These are phyloP conservation scores for Xylaria castorea DNA, from an alignment of 495 filamentous ascomycete species.

Conservation along the genomic window DNA sequence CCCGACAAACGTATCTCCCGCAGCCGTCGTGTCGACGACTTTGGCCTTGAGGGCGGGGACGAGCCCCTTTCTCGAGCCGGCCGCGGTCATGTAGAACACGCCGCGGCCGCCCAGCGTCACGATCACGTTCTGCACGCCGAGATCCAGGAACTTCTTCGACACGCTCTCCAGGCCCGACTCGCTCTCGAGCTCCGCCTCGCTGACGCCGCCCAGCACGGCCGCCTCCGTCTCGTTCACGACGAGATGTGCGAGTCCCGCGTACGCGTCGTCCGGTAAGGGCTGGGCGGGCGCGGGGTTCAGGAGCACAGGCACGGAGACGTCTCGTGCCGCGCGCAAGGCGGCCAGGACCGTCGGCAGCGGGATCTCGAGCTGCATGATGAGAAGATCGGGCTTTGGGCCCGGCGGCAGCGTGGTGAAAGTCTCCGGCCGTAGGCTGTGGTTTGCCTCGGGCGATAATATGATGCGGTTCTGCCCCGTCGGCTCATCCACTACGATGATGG, in stretches of 20 bases:
- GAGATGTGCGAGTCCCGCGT: conserved; percentile 73
- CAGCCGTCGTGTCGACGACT: conserved; percentile 92
- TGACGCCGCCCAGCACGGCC: conserved; percentile 65
- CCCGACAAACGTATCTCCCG: conserved; percentile 94
- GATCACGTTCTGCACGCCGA: conserved; percentile 77
- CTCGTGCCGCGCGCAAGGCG: conserved; percentile 62
- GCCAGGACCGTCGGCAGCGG: conserved; percentile 73
- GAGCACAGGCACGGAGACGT: conserved; percentile 63
- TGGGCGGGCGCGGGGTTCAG: conserved; percentile 88
- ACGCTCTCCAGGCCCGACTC: conserved; percentile 54
- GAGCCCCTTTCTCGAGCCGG: conserved; percentile 48
- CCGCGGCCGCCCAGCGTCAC: conserved; percentile 85
- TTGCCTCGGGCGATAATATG: conserved; percentile 80
- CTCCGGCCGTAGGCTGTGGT: conserved; percentile 54
- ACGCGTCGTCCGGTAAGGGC: conserved; percentile 69
- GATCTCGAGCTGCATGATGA: conserved; percentile 91
- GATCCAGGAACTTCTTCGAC: conserved; percentile 62
- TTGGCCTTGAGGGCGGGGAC: conserved; percentile 64
- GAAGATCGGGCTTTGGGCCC: conserved; percentile 59
- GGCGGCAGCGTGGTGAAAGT: conserved; percentile 40
- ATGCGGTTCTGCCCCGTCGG: conserved; percentile 87
- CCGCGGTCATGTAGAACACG: conserved; percentile 60
- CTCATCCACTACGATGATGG: conserved; percentile 82
- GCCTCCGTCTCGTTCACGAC: conserved; percentile 94
- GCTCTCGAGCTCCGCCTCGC: conserved; percentile 55